Conservation (phyloP, 2,329 filamentous ascomycete genomes). For the Fusarium sp. region DNA sequence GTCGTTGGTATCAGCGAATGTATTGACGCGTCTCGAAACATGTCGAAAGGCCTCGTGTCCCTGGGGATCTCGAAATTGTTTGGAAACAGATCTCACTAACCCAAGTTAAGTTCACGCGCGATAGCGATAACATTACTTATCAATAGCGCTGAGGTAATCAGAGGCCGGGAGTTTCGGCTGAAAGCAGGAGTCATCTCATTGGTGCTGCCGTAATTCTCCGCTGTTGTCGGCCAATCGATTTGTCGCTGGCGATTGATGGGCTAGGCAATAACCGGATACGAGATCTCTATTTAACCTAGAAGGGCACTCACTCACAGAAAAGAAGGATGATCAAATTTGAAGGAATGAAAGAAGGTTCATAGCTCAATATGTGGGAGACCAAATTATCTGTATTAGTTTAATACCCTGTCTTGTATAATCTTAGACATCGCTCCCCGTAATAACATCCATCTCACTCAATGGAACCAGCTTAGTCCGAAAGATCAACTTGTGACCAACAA, state of each 20-base stretch:
- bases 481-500: constrained; percentile 32
- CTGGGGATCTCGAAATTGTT: neutral
- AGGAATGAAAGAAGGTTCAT: neutral
- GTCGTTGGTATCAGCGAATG: neutral
- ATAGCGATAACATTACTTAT: constrained; percentile 3
- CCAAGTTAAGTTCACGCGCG: neutral
- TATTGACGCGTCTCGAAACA: constrained; percentile 5
- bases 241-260: neutral
- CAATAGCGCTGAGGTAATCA: constrained; percentile 16
- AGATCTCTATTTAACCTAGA: neutral
- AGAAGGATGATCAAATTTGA: neutral
- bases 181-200: neutral
- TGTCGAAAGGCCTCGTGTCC: neutral
- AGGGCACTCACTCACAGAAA: neutral
- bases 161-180: constrained; percentile 18
- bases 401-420: too few species aligned
- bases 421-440: constrained; percentile 2
- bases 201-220: neutral
- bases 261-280: neutral
- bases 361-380: neutral
- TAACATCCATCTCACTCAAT: constrained; percentile 5
- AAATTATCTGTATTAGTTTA: neutral
- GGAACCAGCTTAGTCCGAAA: constrained; percentile 23
- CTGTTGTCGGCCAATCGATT: neutral
- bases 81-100: constrained; percentile 12